Conservation (phyloP, 83 land plant species). For the Diphasiastrum complanatum region DNA sequence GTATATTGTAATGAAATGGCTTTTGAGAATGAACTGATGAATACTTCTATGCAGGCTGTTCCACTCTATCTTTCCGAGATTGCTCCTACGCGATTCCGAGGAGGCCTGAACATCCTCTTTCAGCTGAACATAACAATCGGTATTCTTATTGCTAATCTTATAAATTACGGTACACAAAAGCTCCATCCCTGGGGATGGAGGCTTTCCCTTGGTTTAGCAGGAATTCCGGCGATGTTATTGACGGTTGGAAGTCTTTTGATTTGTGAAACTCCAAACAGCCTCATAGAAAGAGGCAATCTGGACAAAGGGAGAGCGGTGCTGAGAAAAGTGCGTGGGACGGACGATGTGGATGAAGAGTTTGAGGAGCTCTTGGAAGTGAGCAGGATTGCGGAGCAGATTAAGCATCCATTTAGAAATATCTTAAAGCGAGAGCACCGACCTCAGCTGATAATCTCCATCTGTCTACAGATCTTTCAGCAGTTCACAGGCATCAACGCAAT, state of each 20-base stretch:
- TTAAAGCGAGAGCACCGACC: conserved; percentile 19
- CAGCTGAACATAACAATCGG: conserved; percentile 28
- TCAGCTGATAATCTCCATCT: conserved; percentile 20
- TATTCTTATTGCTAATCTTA: conserved; percentile 24
- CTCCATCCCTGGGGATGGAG: conserved; percentile 32
- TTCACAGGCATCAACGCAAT: conserved; percentile 40
- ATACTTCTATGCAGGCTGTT: conserved; percentile 17
- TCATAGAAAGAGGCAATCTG: conserved; percentile 22
- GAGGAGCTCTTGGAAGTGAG: conserved; percentile 22
- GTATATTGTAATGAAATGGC: neutral
- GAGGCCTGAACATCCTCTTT: conserved; percentile 34
- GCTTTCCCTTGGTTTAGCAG: conserved; percentile 29
- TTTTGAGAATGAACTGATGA: neutral
- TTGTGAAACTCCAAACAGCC: conserved; percentile 30
- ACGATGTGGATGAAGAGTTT: conserved; percentile 22
- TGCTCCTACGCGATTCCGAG: conserved; percentile 25
- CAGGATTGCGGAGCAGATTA: conserved; percentile 8
- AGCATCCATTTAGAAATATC: conserved; percentile 26
- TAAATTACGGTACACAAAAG: conserved; percentile 17
- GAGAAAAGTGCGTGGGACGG: conserved; percentile 22
- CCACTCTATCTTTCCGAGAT: conserved; percentile 36
- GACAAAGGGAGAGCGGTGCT: conserved; percentile 13
- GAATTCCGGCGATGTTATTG: conserved; percentile 24
- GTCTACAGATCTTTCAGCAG: conserved; percentile 28
- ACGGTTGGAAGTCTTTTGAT: conserved; percentile 16